Evolutionary conservation across 2,329 filamentous ascomycete species (phyloP).

Genomic region (Amphichorda felina): DNA sequence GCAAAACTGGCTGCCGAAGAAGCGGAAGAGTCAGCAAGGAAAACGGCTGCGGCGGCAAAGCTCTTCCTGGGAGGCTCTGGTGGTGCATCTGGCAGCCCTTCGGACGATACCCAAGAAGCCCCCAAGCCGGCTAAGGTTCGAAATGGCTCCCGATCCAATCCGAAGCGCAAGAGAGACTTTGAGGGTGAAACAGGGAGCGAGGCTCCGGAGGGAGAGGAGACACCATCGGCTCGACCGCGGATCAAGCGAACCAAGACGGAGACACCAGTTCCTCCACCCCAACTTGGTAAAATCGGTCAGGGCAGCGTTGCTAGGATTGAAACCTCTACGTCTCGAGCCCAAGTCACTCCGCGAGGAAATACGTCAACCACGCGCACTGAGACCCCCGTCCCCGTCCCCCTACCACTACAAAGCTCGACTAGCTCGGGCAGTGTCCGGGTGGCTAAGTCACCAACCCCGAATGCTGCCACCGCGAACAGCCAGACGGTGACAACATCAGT

Average conservation of each 20-base stretch:
- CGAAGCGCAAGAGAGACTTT: slow-evolving; percentile 33
- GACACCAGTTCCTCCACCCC: slow-evolving; percentile 39
- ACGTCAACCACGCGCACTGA: slow-evolving; percentile 16
- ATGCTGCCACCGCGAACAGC: slow-evolving; percentile 12
- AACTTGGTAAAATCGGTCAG: slow-evolving; percentile 8
- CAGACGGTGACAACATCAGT: slow-evolving; percentile 20
- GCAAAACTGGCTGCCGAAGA: slow-evolving; percentile 51
- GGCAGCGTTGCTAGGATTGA: not conserved
- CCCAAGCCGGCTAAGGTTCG: slow-evolving; percentile 7
- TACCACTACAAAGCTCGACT: slow-evolving; percentile 16
- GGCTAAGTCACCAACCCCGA: slow-evolving; percentile 15
- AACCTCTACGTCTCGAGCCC: not conserved
- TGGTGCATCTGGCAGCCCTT: not conserved
- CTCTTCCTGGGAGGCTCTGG: slow-evolving; percentile 26
- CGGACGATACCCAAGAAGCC: not conserved
- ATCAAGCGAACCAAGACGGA: slow-evolving; percentile 44
- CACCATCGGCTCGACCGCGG: slow-evolving; percentile 22
- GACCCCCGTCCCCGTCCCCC: slow-evolving; percentile 28
- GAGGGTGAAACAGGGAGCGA: slow-evolving; percentile 17
- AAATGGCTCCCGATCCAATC: slow-evolving; percentile 17
- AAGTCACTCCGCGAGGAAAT: too few relatives aligned
- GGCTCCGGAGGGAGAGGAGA: slow-evolving; percentile 14
- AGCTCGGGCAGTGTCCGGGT: slow-evolving; percentile 8
- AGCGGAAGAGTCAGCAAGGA: slow-evolving; percentile 43
- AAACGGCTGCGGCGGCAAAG: slow-evolving; percentile 36